phyloP scores from a whole-genome alignment of 176 grass and related monocot genomes.

The Aegilops longissima region DNA sequence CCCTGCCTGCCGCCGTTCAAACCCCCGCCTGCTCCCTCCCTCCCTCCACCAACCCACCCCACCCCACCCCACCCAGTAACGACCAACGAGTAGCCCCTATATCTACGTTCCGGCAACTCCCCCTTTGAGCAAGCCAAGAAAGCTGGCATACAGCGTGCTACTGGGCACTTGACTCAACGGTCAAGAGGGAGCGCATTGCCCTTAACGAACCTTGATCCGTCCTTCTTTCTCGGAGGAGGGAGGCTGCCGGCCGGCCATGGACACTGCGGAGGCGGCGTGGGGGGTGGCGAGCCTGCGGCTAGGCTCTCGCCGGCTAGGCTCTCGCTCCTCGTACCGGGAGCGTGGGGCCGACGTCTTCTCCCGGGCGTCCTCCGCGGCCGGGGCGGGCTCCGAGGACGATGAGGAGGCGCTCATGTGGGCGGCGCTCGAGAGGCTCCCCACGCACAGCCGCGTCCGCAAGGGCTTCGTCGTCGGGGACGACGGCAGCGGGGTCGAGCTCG shows the following conservation, averaged over 20 bases:
- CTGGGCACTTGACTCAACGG: not conserved
- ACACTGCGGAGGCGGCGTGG: conserved; percentile 30
- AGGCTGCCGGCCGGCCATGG: not conserved
- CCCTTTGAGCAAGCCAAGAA: not conserved
- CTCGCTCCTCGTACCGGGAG: conserved; percentile 31
- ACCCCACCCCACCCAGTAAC: too few relatives aligned
- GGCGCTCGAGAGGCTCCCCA: conserved; percentile 62
- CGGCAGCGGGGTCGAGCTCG: not conserved
- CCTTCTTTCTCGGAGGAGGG: not conserved
- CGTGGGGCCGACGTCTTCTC: conserved; percentile 47
- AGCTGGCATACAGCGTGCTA: not conserved
- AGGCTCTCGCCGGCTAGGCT: not conserved
- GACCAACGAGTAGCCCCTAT: too few relatives aligned
- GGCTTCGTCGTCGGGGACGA: conserved; percentile 27
- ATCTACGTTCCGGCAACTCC: not conserved
- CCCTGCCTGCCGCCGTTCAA: too few relatives aligned
- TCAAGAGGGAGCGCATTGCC: not conserved
- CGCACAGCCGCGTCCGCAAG: conserved; percentile 50
- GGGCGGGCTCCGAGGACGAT: conserved; percentile 42
- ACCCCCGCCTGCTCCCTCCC: too few relatives aligned
- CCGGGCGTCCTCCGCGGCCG: not conserved
- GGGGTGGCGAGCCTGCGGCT: conserved; percentile 37
- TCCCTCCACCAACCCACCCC: not conserved
- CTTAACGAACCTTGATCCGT: not conserved
- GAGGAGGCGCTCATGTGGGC: conserved; percentile 70